Evolutionary conservation across 768 basidiomycete genomes (phyloP), one percentile per base, ranked within the genome.

Genomic region (Tulasnella sp.): DNA sequence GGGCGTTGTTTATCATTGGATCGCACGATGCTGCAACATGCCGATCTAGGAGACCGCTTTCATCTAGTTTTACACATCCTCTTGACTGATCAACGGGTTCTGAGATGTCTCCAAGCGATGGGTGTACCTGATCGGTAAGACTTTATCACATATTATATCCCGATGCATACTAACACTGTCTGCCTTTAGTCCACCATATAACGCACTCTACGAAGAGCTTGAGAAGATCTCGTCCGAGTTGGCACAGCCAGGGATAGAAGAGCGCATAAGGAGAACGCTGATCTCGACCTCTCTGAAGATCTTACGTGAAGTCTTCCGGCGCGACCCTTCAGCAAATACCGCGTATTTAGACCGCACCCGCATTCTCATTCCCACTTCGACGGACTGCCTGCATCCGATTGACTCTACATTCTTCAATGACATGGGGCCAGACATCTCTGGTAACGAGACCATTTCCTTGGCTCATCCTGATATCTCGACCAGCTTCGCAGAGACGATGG

Each of bases 401-500:
- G 19, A 23, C 15, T 23, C 23, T 8, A 43, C 44, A 7, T 27
- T 44, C 24, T 56, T 45, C 55, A 56, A 56, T 13, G 55, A 56
- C 21, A 45, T 48, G 45, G 55, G 29, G 17, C 3, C 21, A 15
- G 55, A 44, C 21, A 5, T 19, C 11, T 26, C 21, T 19, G 15
- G 29, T 8, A 23, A 44, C 5, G 21, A 38, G 5, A 23, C 27
- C 23, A 13, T 56, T 21, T 17, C 13, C 24, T 45, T 58, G 21
- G 55, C 42, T 32, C 61, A 62, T 34, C 48, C 54, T n/a, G 13
- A 13, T 15, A 23, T 62, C 24, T 29, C 43, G n/a, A 11, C 3
- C 15, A 43, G 29, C 13, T 23, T 62, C 17, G 65, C 67, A 8
- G 17, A 23, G 5, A 23, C 19, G 2, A 51, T 71, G 9, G 41